These are phyloP conservation scores for Nicotiana obtusifolia DNA, from an alignment of 257 asterid genomes.

Conservation along the genomic window DNA sequence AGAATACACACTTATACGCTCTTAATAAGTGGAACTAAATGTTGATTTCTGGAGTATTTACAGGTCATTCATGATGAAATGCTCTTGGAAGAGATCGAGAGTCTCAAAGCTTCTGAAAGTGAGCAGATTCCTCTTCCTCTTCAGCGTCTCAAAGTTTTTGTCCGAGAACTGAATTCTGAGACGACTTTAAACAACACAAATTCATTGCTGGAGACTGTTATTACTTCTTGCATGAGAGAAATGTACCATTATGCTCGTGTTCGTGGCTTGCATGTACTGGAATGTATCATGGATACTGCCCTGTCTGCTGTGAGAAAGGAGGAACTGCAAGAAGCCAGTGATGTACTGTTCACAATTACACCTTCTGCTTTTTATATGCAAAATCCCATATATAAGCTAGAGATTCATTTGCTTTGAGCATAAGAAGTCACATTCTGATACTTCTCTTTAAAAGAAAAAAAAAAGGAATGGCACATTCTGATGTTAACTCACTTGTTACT, in stretches of 20 bases:
- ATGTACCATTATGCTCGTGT: slow-evolving; percentile 83
- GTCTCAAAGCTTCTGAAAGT: slow-evolving; percentile 43
- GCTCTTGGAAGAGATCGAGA: slow-evolving; percentile 61
- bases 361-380: slow-evolving; percentile 7
- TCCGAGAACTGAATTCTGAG: slow-evolving; percentile 36
- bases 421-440: not conserved
- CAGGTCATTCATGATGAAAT: slow-evolving; percentile 83
- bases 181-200: slow-evolving; percentile 30
- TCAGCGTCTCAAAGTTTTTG: slow-evolving; percentile 48
- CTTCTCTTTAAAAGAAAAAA: not conserved
- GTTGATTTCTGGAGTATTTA: slow-evolving; percentile 6
- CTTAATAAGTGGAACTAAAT: not conserved
- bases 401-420: not conserved
- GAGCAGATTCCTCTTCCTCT: slow-evolving; percentile 63
- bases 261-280: slow-evolving; percentile 70
- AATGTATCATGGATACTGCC: slow-evolving; percentile 67
- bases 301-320: slow-evolving; percentile 62
- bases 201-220: slow-evolving; percentile 34
- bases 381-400: not conserved
- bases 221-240: slow-evolving; percentile 66
- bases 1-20: not conserved
- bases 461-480: not conserved
- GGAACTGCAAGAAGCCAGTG: slow-evolving; percentile 78
- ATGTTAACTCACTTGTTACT: not conserved
- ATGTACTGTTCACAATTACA: slow-evolving; percentile 34